Percentiles rank a stretch among this genome's conserved stretches.
Evolutionary conservation across 129 eudicot genomes (phyloP).

Genomic region (Helianthus tuberosus): DNA sequence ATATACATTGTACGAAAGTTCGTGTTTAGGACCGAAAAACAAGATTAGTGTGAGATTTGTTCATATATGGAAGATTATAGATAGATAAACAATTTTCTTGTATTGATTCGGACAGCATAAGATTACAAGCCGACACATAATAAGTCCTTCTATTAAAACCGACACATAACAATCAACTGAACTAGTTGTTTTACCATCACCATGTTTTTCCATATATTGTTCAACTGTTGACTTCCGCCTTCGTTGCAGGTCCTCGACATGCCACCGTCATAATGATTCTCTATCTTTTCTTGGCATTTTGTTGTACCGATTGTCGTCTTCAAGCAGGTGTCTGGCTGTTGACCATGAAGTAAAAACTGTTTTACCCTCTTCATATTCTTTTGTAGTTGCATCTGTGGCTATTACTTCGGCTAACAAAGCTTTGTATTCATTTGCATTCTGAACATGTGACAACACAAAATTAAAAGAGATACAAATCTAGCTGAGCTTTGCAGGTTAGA

Average conservation of each 20-base stretch:
- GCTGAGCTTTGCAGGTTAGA: too few relatives aligned
- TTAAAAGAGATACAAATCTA: background rate
- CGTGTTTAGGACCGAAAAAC: too few relatives aligned
- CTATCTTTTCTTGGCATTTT: constrained; percentile 95
- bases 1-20: too few relatives aligned
- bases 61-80: too few relatives aligned
- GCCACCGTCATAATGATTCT: constrained; percentile 82
- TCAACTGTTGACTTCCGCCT: constrained; percentile 46
- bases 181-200: constrained; percentile 38
- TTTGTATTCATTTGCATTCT: constrained; percentile 73
- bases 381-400: constrained; percentile 63
- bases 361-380: constrained; percentile 79
- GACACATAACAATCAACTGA: constrained; percentile 49
- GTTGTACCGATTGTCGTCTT: constrained; percentile 64
- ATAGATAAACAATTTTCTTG: too few relatives aligned
- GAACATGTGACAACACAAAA: constrained; percentile 11
- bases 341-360: constrained; percentile 87
- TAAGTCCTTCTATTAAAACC: too few relatives aligned
- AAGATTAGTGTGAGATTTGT: too few relatives aligned
- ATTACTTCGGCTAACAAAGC: constrained; percentile 65
- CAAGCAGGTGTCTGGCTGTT: constrained; percentile 76
- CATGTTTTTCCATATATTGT: constrained; percentile 51
- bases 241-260: constrained; percentile 74
- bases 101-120: too few relatives aligned
- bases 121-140: too few relatives aligned